Conservation (phyloP, 2,329 filamentous ascomycete genomes). For the Aspergillus japonicus region DNA sequence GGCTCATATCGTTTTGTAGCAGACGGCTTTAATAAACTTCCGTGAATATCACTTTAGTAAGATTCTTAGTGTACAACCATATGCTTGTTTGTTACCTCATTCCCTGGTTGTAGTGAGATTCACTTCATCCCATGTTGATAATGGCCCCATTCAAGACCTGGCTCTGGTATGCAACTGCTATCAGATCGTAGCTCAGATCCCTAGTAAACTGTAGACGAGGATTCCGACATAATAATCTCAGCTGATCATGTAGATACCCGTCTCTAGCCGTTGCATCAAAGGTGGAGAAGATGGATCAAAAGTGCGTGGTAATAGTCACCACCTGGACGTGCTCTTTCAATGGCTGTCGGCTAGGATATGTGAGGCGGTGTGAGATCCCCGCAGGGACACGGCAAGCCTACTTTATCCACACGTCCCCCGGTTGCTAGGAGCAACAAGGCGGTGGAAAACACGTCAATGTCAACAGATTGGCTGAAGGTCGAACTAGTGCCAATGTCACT, state of each 20-base stretch:
- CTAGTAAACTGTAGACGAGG: background rate
- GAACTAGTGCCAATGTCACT: conserved; percentile 16
- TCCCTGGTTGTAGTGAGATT: background rate
- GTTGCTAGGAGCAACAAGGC: conserved; percentile 37
- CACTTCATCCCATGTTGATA: too few relatives aligned
- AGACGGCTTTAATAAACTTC: background rate
- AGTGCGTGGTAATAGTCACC: conserved; percentile 1
- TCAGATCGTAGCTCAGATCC: too few relatives aligned
- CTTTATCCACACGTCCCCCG: conserved; percentile 18
- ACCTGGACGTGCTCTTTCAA: background rate
- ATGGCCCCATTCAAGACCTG: background rate
- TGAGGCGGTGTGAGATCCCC: background rate
- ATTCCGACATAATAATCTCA: background rate
- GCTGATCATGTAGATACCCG: background rate
- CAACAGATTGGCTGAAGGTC: conserved; percentile 24
- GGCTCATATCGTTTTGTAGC: background rate
- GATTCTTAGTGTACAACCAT: too few relatives aligned
- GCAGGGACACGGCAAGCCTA: background rate
- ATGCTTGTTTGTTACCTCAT: too few relatives aligned
- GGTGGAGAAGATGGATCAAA: background rate
- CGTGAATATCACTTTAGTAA: background rate
- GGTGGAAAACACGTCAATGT: conserved; percentile 27
- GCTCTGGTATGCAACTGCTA: too few relatives aligned
- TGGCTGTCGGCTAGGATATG: background rate
- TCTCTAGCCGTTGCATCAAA: background rate